These are phyloP conservation scores for Umbelopsis sp. DNA, from an alignment of 192 early-diverging fungal genomes.

Conservation along the genomic window DNA sequence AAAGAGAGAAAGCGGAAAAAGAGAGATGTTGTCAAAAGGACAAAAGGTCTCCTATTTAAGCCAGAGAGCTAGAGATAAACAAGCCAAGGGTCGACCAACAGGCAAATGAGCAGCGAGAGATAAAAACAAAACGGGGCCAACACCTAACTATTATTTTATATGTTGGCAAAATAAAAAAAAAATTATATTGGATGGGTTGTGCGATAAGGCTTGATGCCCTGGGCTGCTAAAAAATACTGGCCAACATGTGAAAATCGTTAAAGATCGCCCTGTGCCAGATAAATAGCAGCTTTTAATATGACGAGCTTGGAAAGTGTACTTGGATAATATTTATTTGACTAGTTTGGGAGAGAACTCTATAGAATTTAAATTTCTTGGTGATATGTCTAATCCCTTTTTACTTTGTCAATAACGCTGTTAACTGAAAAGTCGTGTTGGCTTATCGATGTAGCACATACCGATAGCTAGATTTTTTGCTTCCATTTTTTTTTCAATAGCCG, in stretches of 20 bases:
- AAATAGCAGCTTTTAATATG: background rate
- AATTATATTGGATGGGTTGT: background rate
- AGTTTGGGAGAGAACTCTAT: background rate
- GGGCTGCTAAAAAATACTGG: background rate
- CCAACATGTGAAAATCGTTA: slow-evolving; percentile 18
- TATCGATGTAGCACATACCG: no score
- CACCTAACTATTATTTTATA: slow-evolving; percentile 18
- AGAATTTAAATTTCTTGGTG: no score
- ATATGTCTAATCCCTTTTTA: no score
- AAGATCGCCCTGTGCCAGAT: slow-evolving; percentile 5
- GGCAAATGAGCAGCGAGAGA: background rate
- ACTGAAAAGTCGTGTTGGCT: no score
- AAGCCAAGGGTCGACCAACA: background rate
- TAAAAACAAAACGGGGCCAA: slow-evolving; percentile 14
- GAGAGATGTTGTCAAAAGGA: slow-evolving; percentile 20
- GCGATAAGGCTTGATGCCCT: background rate
- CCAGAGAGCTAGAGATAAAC: background rate
- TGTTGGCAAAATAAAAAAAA: slow-evolving; percentile 4
- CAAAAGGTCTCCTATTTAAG: slow-evolving; percentile 19
- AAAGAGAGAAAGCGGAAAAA: slow-evolving; percentile 18
- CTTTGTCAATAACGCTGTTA: no score
- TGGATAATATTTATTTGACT: no score
- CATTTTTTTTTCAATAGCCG: no score
- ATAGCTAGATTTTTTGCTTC: no score
- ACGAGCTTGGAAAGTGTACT: no score